Base-by-base conservation (phyloP, 2,329 filamentous ascomycete genomes). In the Ilyonectria mors-panacis region DNA sequence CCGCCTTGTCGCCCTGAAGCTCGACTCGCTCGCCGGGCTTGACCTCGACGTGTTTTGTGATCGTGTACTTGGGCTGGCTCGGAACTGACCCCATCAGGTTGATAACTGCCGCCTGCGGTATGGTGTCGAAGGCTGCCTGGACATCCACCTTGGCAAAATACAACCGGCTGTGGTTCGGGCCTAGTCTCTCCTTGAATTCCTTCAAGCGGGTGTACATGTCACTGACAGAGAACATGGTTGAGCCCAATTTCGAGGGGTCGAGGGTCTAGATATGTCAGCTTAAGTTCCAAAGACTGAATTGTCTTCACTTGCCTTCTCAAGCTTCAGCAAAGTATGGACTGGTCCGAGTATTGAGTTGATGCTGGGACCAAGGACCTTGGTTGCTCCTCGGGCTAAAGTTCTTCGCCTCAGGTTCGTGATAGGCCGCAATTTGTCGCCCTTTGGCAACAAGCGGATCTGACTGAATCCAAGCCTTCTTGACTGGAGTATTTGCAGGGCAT, bases 111-210 rank as follows among this genome's bases (percentile, higher is more conserved):
- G 87, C 81, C 78, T 98, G 96, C 0, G 96, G 96, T 50, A 99
- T 98, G 0, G 93, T 97, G 79, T 99, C 96, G 78, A 98, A 99
- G 73, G 95, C 97, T 2, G 94, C 90, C 77, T 93, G 89, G 21
- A 99, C 95, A 76, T 99, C 96, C 13, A 97, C 85, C 78, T 99
- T 99, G 67, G 91, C 95, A 80, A 98, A 97, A 80, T 93, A 98
- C 1, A 98, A 81, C 5, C 80, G 84, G 9, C 77, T 74, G 0
- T 80, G 73, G 0, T 70, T 69, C 1, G 79, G 65, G 0, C 81
- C 80, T 12, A 92, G 78, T 1, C 71, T 79, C 2, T 80, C 74
- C 70, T 92, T 92, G 82, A 97, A 98, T 0, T 71, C 75, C 67
- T 91, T 92, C 23, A 99, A 81, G 21, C 90, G 91, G 13, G 84